Evolutionary conservation across 345 rosid species (phyloP), one percentile per base, ranked within the genome.

Genomic region (Gossypium arboreum): DNA sequence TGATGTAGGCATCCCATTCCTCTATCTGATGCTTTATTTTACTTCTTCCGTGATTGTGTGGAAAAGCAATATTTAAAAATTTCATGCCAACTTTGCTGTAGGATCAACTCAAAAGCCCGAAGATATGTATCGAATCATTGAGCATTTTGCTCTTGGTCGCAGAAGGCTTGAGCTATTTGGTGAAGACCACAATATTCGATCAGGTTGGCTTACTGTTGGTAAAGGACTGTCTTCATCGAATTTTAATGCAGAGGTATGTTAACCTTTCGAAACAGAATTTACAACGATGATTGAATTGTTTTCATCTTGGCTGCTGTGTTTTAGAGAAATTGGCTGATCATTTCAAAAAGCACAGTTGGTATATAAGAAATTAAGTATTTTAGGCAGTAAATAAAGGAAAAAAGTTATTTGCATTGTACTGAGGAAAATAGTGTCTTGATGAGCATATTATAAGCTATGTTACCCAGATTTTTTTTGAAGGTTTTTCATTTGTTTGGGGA

Each of bases 121-220:
- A 85, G 98, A 95, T 85, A 95, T 95, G 99, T 95, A 95, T 83
- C 83, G 97, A 71, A 91, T 95, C 74, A 85, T 95, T 72, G 99
- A 95, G 89, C 99, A 93, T 84, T 95, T 95, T 70, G 91, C 98
- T 64, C 98, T 93, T 72, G 98, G 98, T 51, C 90, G 97, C 18
- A 86, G 99, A 72, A 88, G 98, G 90, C 97, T 95, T 78, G 99
- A 95, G 83, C 98, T 95, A 45, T 93, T 95, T 20, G 99, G 98
- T 57, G 99, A 91, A 85, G 99, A 95, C 78, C 97, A 93, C 84
- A 93, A 93, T 75, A 95, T 95, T 73, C 89, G 99, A 73, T 24
- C 93, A 67, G 99, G 99, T 79, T 95, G 97, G 99, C 83, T 95
- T 73, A 93, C 99, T 29, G 88, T 89, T 79, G 99, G 99, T 70